Conservation (phyloP, 2,329 filamentous ascomycete genomes). For the Diaporthe longicolla region DNA sequence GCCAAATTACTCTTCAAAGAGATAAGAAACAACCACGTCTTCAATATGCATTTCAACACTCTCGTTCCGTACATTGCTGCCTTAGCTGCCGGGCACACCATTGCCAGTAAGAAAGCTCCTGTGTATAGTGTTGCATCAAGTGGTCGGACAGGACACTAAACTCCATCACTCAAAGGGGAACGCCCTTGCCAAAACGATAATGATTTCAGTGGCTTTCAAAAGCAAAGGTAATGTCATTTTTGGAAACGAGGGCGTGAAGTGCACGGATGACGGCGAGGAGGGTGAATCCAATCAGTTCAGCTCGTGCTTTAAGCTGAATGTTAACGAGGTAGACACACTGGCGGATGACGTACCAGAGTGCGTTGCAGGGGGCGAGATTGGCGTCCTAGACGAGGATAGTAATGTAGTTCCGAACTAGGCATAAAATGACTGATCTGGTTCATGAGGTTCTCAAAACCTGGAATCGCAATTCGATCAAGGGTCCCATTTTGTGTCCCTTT, state of each 20-base stretch:
- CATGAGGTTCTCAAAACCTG: background rate
- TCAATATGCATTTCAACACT: background rate
- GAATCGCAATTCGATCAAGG: background rate
- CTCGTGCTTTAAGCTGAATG: background rate
- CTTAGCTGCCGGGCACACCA: background rate
- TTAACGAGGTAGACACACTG: background rate
- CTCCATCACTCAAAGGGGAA: background rate
- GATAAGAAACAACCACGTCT: background rate
- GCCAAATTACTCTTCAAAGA: background rate
- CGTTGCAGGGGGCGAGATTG: background rate
- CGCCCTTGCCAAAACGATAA: background rate
- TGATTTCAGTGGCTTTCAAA: constrained; percentile 1
- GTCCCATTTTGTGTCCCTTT: background rate
- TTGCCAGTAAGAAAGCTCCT: background rate
- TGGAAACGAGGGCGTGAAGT: constrained; percentile 4
- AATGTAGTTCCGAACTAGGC: background rate
- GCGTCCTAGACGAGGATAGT: background rate
- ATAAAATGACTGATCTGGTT: background rate
- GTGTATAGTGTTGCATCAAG: background rate
- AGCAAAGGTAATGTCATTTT: background rate
- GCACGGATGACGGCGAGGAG: constrained; percentile 1
- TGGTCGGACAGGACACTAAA: background rate
- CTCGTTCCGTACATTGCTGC: background rate
- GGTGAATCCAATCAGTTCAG: constrained; percentile 7
- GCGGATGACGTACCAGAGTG: background rate